Evolutionary conservation across 1,284 basidiomycete species (phyloP).

Genomic region (Prillingera fragicola): DNA sequence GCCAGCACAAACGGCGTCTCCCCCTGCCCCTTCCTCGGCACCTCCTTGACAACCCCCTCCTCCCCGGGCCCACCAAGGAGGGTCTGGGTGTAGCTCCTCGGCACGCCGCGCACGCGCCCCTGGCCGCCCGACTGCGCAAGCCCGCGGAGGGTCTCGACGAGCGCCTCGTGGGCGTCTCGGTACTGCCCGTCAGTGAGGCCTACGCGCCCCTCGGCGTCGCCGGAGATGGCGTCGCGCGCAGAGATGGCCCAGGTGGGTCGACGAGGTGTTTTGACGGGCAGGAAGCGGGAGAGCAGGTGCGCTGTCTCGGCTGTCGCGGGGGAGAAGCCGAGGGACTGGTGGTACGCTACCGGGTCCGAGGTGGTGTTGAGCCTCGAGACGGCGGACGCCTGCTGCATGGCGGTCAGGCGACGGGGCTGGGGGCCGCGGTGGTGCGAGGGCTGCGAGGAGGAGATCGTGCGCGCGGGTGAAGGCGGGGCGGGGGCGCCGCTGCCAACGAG

Average conservation of each 20-base stretch:
- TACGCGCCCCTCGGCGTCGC: slow-evolving; percentile 14
- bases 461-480: neutral
- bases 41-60: slow-evolving; percentile 7
- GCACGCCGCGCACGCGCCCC: neutral
- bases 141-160: slow-evolving; percentile 30
- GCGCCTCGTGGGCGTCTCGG: slow-evolving; percentile 36
- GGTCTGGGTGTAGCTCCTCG: slow-evolving; percentile 3
- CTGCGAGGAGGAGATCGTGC: neutral
- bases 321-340: slow-evolving; percentile 34
- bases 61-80: no score
- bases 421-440: no score
- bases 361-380: slow-evolving; percentile 33
- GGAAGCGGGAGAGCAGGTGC: slow-evolving; percentile 37
- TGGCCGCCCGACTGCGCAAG: slow-evolving; percentile 8
- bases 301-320: slow-evolving; percentile 33
- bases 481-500: slow-evolving; percentile 1
- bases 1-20: slow-evolving; percentile 41
- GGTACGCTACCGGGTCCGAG: slow-evolving; percentile 36
- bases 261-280: slow-evolving; percentile 22
- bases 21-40: slow-evolving; percentile 14
- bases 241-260: slow-evolving; percentile 28
- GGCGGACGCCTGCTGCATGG: slow-evolving; percentile 25
- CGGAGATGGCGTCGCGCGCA: slow-evolving; percentile 10
- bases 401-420: slow-evolving; percentile 24
- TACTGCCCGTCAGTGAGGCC: slow-evolving; percentile 41